Evolutionary conservation across 1,284 basidiomycete genomes (phyloP).

Genomic region (Cutaneotrichosporon sp.): DNA sequence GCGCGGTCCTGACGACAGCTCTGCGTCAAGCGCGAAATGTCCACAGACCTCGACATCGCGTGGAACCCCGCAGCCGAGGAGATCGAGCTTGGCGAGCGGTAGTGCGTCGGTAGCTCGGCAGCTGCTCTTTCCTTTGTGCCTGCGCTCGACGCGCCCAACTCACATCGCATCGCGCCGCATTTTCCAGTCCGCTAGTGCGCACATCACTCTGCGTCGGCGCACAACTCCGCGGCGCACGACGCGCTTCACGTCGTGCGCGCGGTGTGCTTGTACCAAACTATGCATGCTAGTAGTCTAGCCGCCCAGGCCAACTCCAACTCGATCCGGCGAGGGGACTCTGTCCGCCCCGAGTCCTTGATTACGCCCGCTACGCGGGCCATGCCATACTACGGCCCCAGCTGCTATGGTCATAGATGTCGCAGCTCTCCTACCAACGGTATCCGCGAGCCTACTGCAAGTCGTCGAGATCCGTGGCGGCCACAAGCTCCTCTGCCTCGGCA

Average conservation of each 20-base stretch:
- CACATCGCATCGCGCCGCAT: neutral
- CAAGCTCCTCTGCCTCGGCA: constrained; percentile 69
- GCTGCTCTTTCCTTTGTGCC: too few relatives aligned
- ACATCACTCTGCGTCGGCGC: too few relatives aligned
- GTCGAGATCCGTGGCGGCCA: constrained; percentile 44
- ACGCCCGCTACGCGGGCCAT: neutral
- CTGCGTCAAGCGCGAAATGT: constrained; percentile 89
- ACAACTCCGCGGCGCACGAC: too few relatives aligned
- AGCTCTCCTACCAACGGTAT: neutral
- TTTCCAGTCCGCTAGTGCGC: too few relatives aligned
- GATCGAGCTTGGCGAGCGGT: constrained; percentile 30
- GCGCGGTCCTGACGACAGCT: constrained; percentile 41
- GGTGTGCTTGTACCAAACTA: neutral
- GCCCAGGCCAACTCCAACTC: too few relatives aligned
- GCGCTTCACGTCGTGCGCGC: too few relatives aligned
- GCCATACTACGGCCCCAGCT: neutral
- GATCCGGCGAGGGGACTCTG: too few relatives aligned
- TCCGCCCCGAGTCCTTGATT: too few relatives aligned
- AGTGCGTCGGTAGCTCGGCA: too few relatives aligned
- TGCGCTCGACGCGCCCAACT: too few relatives aligned
- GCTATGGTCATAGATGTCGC: too few relatives aligned
- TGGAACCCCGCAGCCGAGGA: constrained; percentile 29
- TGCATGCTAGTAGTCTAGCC: constrained; percentile 1
- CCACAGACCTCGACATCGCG: constrained; percentile 63
- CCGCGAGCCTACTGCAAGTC: constrained; percentile 3